Evolutionary conservation across 2,329 filamentous ascomycete species (phyloP), one percentile per base, ranked within the genome.

Genomic region (Ustulina deusta): DNA sequence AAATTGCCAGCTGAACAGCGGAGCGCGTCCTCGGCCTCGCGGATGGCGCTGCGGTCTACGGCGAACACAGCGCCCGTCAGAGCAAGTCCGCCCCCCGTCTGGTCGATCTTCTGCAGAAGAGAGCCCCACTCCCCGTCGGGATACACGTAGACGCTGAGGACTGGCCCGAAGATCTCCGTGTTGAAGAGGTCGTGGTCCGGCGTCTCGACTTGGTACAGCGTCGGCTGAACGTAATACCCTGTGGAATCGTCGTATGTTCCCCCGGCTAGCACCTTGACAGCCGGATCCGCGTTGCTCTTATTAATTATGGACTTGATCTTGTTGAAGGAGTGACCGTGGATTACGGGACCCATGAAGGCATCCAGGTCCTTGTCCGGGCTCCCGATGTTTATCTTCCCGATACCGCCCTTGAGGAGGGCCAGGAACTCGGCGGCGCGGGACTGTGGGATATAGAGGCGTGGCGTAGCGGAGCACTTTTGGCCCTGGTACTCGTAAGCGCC

Each of bases 111-210:
- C 56, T 36, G n/a, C 42, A 59, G 42, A 29, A 59, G 17, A 22
- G 55, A 40, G 9, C 34, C 32, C 57, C 57, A 61, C 34, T 61
- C 46, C 32, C 11, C 22, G 22, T 61, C 57, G 7, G 44, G 44
- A 32, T 61, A 61, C 34, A 61, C 57, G 32, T 61, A 51, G 44
- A 42, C 57, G 22, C 17, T 22, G 22, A 61, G 44, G 1, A 61
- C 57, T 13, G 57, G 57, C 15, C 44, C 57, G 57, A 61, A 61
- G 44, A 61, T 61, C 57, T 61, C 57, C 22, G 57, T 51, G 57
- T 61, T 61, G 44, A 61, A 51, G 44, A 61, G 57, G 32, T 61
- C 44, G 22, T 42, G 32, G 44, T 52, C 57, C 9, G 57, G 29
- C 22, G 57, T 51, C 3, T 61, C 57, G 57, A 61, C 44, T 20